These are phyloP conservation scores for Quercus wislizeni DNA, from an alignment of 306 rosid genomes.

Conservation along the genomic window DNA sequence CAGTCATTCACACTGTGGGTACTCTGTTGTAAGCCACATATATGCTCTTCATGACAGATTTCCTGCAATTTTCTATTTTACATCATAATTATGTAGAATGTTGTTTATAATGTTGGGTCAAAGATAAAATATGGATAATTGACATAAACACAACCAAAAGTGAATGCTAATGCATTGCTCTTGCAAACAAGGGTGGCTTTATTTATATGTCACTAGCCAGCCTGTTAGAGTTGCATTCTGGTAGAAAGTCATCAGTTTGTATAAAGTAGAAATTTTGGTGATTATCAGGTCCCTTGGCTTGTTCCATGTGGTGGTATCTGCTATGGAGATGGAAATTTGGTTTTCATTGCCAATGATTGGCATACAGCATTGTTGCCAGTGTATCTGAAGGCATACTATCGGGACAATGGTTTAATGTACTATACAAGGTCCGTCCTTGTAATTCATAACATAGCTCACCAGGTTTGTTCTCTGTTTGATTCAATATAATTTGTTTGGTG, in stretches of 20 bases:
- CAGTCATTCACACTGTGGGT: not conserved
- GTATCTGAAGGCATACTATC: constrained; percentile 83
- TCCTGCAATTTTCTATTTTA: not conserved
- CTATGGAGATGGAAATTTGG: constrained; percentile 99
- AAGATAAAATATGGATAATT: not conserved
- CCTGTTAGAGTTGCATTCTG: not conserved
- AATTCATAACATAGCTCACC: constrained; percentile 98
- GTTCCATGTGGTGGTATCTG: constrained; percentile 93
- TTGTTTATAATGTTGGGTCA: not conserved
- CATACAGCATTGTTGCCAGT: constrained; percentile 94
- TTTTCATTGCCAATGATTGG: constrained; percentile 95
- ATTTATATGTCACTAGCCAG: not conserved
- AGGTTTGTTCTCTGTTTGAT: constrained; percentile 48
- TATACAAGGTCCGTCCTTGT: constrained; percentile 83
- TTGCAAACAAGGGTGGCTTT: not conserved
- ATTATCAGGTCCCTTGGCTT: constrained; percentile 88
- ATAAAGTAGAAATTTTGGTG: not conserved
- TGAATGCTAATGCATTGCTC: not conserved
- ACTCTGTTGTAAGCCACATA: not conserved
- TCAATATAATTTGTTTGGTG: not conserved
- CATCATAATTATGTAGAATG: not conserved
- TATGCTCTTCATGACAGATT: not conserved
- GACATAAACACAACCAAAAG: not conserved
- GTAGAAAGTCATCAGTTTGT: not conserved
- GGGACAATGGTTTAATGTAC: constrained; percentile 78